Percentiles rank a stretch among this genome's conserved stretches.
Conservation (phyloP, 2,329 filamentous ascomycete genomes). For the Magnaporthiopsis rhizophila region DNA sequence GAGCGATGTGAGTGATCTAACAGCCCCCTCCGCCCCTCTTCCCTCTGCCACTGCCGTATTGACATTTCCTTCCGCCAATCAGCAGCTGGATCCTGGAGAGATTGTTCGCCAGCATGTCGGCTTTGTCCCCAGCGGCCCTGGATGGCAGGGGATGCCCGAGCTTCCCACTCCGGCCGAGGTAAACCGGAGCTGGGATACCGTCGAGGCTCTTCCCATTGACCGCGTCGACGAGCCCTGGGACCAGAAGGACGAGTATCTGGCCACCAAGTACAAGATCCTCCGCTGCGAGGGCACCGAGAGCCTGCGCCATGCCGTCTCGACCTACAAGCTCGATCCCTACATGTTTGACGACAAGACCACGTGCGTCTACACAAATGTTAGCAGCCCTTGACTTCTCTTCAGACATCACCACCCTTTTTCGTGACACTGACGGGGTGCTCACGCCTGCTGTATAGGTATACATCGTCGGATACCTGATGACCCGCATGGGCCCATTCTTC, state of each 20-base stretch:
- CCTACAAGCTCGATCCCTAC: constrained; percentile 41
- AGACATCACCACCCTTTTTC: no score
- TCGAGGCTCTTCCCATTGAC: constrained; percentile 39
- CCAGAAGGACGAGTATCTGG: constrained; percentile 58
- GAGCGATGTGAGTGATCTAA: not conserved
- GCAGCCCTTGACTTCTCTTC: constrained; percentile 11
- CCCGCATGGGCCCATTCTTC: constrained; percentile 53
- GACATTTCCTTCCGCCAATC: not conserved
- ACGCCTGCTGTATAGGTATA: constrained; percentile 44
- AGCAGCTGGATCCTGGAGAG: not conserved
- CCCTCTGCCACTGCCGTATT: not conserved
- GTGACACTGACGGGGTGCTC: not conserved
- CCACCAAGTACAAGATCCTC: constrained; percentile 66
- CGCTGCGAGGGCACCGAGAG: constrained; percentile 66
- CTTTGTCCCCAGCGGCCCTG: constrained; percentile 1
- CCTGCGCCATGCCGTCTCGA: constrained; percentile 57
- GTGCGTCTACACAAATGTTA: constrained; percentile 63
- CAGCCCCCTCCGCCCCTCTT: no score
- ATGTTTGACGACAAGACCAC: constrained; percentile 51
- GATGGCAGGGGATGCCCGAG: constrained; percentile 34
- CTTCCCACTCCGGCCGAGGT: constrained; percentile 48
- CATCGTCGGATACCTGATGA: constrained; percentile 57
- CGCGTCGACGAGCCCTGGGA: constrained; percentile 47
- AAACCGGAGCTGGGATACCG: constrained; percentile 22
- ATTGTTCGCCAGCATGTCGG: constrained; percentile 8